Evolutionary conservation across 192 early-diverging fungal genomes (phyloP).

Genomic region (Dimargaris xerosporica): DNA sequence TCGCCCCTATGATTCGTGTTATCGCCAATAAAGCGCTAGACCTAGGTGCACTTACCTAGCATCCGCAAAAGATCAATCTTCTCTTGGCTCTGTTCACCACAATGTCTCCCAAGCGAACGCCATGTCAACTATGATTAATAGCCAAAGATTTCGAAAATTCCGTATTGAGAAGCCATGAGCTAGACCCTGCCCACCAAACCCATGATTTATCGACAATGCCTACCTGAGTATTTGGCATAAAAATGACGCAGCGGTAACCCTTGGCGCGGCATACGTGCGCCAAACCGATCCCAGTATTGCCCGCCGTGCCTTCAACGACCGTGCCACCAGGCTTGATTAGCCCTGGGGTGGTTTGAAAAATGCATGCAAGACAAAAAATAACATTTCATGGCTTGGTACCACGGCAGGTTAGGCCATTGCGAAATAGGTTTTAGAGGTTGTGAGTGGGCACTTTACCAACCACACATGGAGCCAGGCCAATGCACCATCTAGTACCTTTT

Average conservation of each 20-base stretch:
- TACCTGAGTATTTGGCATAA: conserved; percentile 84
- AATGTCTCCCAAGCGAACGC: no score
- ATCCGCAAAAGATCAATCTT: conserved; percentile 86
- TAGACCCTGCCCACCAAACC: background rate
- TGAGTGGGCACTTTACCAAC: background rate
- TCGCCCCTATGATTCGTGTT: no score
- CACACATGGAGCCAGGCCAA: background rate
- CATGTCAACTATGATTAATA: no score
- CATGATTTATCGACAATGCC: conserved; percentile 12
- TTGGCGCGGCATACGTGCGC: conserved; percentile 86
- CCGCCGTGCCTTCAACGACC: conserved; percentile 73
- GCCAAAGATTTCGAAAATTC: no score
- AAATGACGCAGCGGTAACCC: conserved; percentile 92
- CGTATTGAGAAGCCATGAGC: no score
- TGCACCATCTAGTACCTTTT: conserved; percentile 17
- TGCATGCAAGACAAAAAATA: no score
- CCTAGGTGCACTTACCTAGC: conserved; percentile 24
- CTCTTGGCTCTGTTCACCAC: conserved; percentile 48
- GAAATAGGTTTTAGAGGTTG: no score
- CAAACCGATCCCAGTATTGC: conserved; percentile 92
- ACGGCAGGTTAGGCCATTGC: no score
- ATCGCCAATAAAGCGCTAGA: no score
- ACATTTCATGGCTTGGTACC: no score
- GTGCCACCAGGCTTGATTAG: conserved; percentile 76
- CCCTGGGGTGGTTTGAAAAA: conserved; percentile 22